Base-by-base conservation (phyloP, 768 basidiomycete genomes). In the Boletus insuetus region DNA sequence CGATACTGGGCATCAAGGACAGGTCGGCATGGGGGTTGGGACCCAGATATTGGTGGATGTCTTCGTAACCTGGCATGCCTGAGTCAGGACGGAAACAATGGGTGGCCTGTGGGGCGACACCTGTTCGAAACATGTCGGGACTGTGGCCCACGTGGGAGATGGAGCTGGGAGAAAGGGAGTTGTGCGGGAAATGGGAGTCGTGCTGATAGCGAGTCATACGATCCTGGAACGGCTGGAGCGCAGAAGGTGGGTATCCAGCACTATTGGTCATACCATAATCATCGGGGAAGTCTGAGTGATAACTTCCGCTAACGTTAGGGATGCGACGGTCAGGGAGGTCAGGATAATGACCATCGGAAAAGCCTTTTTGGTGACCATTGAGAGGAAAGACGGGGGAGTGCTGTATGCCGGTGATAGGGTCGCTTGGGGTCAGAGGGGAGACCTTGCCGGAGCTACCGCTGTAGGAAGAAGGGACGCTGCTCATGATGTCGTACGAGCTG, bases 51-150 rank as follows among this genome's bases (percentile, higher is more conserved):
- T 79, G 77, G 7, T 79, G 72, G 62, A 87, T 81, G 47, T 84
- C 82, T 31, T 82, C 84, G 61, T 83, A 87, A 3, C 74, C 77
- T 19, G 79, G 69, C 22, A 79, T 74, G 47, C 75, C 74, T 22
- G 74, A 68, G 48, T 86, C 83, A 20, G 74, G 73, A 24, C 83
- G 76, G 74, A 82, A 87, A 41, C 75, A 74, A 58, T 83, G 82
- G 22, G 87, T 89, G 6, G 85, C 83, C 59, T 86, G 85, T 2
- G 89, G 89, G 22, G 84, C 79, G 13, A 91, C 83, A 51, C 85
- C 79, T 20, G 67, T 39, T 47, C 84, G 83, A 74, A 87, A 77
- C 49, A 86, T 73, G 62, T 87, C 86, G 9, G 77, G 71, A 54
- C 66, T 69, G 37, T 78, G 76, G n/a, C 73, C 74, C 53, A 85